Evolutionary conservation across 345 rosid species (phyloP).

Genomic region (Raphanus raphanistrum): DNA sequence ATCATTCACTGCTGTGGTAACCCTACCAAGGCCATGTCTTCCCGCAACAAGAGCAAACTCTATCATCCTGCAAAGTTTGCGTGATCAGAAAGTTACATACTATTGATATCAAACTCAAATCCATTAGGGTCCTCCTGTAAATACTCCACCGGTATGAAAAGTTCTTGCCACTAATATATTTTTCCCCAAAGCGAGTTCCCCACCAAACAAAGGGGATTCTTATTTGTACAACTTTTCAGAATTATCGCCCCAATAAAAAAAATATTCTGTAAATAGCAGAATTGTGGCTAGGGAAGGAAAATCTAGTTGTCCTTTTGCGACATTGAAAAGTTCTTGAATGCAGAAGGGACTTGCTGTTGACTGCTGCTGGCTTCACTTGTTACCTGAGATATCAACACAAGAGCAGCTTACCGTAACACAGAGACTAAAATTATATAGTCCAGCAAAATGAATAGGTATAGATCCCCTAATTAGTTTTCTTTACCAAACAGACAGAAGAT

Average conservation of each 20-base stretch:
- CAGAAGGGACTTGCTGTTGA: constrained; percentile 55
- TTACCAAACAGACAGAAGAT: not conserved
- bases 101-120: not conserved
- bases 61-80: constrained; percentile 45
- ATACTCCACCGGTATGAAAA: no score
- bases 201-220: no score
- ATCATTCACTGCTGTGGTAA: constrained; percentile 45
- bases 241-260: no score
- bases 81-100: not conserved
- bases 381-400: constrained; percentile 40
- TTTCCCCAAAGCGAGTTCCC: no score
- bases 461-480: not conserved
- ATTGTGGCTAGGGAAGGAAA: no score
- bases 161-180: no score
- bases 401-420: constrained; percentile 3
- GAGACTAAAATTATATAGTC: not conserved
- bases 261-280: no score
- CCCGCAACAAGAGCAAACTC: constrained; percentile 66
- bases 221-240: no score
- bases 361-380: constrained; percentile 38
- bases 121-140: no score
- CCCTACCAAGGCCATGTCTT: constrained; percentile 48
- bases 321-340: constrained; percentile 77
- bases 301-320: constrained; percentile 65
- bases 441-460: not conserved